Percentiles rank a stretch among this genome's conserved stretches.
Evolutionary conservation across 192 early-diverging fungal genomes (phyloP).

Genomic region (Coemansia sp.): DNA sequence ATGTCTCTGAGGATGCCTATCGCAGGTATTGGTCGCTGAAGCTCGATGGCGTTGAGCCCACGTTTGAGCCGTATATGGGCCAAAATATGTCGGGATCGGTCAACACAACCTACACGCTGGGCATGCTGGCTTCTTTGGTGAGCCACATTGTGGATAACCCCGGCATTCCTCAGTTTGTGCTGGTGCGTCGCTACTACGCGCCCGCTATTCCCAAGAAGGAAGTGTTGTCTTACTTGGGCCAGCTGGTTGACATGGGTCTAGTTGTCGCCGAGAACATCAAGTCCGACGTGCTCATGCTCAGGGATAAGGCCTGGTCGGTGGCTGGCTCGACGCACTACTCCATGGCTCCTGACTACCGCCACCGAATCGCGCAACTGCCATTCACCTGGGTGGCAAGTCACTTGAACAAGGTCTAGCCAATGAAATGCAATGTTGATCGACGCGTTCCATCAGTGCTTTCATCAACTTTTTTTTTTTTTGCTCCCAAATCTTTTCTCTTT

Average conservation of each 20-base stretch:
- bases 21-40: constrained; percentile 23
- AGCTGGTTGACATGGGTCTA: constrained; percentile 23
- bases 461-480: constrained; percentile 12
- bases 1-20: constrained; percentile 29
- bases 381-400: not conserved
- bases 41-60: constrained; percentile 5
- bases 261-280: constrained; percentile 17
- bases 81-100: constrained; percentile 32
- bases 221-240: constrained; percentile 27
- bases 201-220: constrained; percentile 33
- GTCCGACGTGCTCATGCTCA: not conserved
- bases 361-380: not conserved
- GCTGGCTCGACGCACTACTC: constrained; percentile 25
- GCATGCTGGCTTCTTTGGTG: constrained; percentile 26
- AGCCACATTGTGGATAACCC: constrained; percentile 36
- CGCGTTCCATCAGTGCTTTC: not conserved
- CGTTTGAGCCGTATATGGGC: constrained; percentile 31
- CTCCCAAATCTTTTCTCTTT: constrained; percentile 7
- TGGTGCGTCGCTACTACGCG: constrained; percentile 43
- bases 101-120: constrained; percentile 18
- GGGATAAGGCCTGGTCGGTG: not conserved
- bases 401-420: constrained; percentile 4
- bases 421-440: not conserved
- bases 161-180: constrained; percentile 31
- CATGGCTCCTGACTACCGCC: constrained; percentile 17